Base-by-base conservation (phyloP, 495 filamentous ascomycete genomes). In the Aspergillus diversus region DNA sequence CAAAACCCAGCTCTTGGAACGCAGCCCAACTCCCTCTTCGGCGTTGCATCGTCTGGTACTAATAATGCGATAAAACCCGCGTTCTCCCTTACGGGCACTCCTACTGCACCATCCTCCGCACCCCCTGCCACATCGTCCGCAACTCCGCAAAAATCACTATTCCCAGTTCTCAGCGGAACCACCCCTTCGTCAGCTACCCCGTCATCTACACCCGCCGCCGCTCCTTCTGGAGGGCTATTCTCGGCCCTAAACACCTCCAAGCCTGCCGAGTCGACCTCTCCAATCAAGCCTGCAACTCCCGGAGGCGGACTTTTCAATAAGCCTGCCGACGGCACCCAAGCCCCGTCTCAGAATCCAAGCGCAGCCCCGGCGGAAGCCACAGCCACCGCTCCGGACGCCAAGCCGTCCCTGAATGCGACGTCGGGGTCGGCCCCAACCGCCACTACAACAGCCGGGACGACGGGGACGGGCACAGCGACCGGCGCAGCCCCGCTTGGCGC, bases 401-500 rank as follows among this genome's bases (percentile, higher is more conserved):
- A 59, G 27, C 67, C 67, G 33, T 55, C 67, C 7, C 42, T 66
- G 27, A 55, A 60, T 34, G 47, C 67, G 7, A 59, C 61, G 7
- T 32, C 39, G 33, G 34, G 49, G 16, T 52, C 72, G 52, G 55
- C 73, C n/a, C 64, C 74, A 17, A 55, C 70, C 13, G 54, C 69
- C 39, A 61, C 72, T 5, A 57, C 72, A 33, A 61, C 74, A 16
- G 42, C 73, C 49, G 52, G 63, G 7, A 53, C 74, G 8, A 43
- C 59, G 6, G 60, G 63, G 39, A 60, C 66, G 21, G 67, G 63
- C 49, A 63, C 65, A n/a, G 37, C 69, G 43, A 60, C 71, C 27
- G 65, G 73, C 5, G 69, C 70, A 12, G 67, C 80, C 21, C 77
- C 69, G 15, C 77, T 92, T 60, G 81, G 83, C 13, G 83, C 85